Base-by-base conservation (phyloP, 73 alveolate genomes). In the Urostyla sp. region DNA sequence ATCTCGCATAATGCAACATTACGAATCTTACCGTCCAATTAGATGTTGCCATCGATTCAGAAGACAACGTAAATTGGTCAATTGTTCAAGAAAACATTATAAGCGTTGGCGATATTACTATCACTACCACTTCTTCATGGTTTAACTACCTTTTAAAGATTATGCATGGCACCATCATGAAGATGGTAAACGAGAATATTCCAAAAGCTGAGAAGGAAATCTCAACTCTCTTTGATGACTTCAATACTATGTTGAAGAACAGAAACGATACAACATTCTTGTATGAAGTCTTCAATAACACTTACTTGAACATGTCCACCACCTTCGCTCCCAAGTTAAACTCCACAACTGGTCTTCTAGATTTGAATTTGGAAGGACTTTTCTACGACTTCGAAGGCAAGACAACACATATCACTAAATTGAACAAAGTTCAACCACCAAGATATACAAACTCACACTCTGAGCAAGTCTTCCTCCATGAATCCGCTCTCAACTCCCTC, bases 381-480 rank as follows among this genome's bases (percentile, higher is more conserved):
- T 6, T 69, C 69, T 69, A 27, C 40, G 83, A 69, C 31, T 6
- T 54, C 3, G 30, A 24, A 11, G 83, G 34, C 10, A 49, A 49
- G 54, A 69, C 83, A 24, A 46, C 21, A 51, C 83, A 69, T 28
- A 69, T 69, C 34, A n/a, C n/a, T n/a, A 46, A 46, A 20, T 30
- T 26, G 6, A 69, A 69, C 83, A 8, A 5, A 3, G 20, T 48
- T 35, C 34, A 16, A 67, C 83, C 83, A 20, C 44, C 23, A 40
- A 23, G 83, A 24, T 27, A 40, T 3, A 34, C 49, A 4, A 69
- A 69, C 69, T 63, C 79, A 21, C 79, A 63, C 26, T n/a, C n/a
- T n/a, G n/a, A n/a, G n/a, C 72, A 69, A 27, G 48, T 69, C 83
- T 69, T 69, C 54, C 16, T 69, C 31, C 83, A 69, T 48, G 54